Evolutionary conservation across 108 stramenopile species (phyloP).

Genomic region (Aureococcus anophagefferens): DNA sequence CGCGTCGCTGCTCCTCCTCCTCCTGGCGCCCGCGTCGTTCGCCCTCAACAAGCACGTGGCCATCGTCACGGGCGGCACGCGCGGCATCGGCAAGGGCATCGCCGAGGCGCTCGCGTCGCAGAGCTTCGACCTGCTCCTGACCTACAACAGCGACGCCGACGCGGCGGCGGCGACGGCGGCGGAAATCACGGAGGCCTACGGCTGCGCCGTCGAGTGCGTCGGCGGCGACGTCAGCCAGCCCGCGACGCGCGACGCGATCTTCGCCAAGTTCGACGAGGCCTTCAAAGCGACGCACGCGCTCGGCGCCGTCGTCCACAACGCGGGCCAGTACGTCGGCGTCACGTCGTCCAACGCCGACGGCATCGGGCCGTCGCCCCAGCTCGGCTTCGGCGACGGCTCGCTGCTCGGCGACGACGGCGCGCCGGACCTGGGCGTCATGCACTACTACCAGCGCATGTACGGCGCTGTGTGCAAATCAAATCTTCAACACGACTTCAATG

Average conservation of each 20-base stretch:
- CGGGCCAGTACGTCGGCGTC: constrained; percentile 32
- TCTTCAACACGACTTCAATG: too few relatives aligned
- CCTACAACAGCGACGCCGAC: constrained; percentile 19
- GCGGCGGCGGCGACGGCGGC: constrained; percentile 16
- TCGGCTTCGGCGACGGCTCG: constrained; percentile 24
- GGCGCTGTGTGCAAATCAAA: too few relatives aligned
- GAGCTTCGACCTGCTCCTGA: constrained; percentile 14
- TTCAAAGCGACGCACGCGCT: constrained; percentile 1
- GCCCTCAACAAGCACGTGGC: too few relatives aligned
- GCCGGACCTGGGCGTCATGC: neutral
- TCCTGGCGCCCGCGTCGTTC: too few relatives aligned
- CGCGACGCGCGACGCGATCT: constrained; percentile 15
- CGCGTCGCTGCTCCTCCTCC: too few relatives aligned
- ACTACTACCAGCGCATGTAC: constrained; percentile 24
- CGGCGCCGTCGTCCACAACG: constrained; percentile 25
- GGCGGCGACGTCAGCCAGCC: constrained; percentile 21
- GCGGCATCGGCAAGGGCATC: constrained; percentile 68
- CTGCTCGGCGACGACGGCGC: constrained; percentile 13
- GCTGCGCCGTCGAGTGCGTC: constrained; percentile 8
- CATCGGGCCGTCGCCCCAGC: constrained; percentile 1
- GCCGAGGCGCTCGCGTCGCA: constrained; percentile 47
- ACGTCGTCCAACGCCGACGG: constrained; percentile 15
- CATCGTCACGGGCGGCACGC: constrained; percentile 53
- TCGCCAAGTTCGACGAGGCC: constrained; percentile 14
- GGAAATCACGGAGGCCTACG: constrained; percentile 9